Evolutionary conservation across 2,329 filamentous ascomycete species (phyloP), one percentile per base, ranked within the genome.

Genomic region (Ophiosphaerella herpotricha): DNA sequence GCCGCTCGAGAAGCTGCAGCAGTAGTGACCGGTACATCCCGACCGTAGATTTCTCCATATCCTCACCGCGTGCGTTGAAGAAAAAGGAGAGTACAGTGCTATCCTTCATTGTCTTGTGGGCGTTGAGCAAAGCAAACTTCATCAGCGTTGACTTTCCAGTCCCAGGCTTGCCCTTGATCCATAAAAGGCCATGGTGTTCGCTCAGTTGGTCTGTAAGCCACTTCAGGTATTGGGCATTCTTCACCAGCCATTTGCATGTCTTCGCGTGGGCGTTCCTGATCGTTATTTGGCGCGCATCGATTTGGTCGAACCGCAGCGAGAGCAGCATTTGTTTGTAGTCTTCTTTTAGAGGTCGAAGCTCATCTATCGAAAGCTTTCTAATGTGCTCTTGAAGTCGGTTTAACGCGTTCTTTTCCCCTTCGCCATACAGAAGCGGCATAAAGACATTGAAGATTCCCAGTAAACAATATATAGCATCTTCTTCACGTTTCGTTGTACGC

Each of bases 171-270:
- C 18, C 18, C 18, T 21, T 21, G 18, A 21, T 21, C 18, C 18
- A 21, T 21, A 21, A 21, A 21, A 21, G 18, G 18, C 18, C 18
- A 3, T 21, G 18, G 18, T 21, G 18, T 21, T 21, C 18, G 18
- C 18, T 21, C 18, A 21, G 18, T 3, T 21, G 18, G 18, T 21
- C 18, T 21, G 18, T 21, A 21, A 21, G 18, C 18, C 18, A 21
- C 18, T 21, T 21, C 18, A 4, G 18, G 18, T 21, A 21, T 21
- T 21, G 18, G 18, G 18, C 18, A 21, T 61, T 60, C 1, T 62
- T 45, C 1, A 75, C 49, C 0, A 79, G 58, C 77, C 76, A 79
- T 36, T 61, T 51, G 50, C 53, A 56, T 0, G 76, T 76, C 16
- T 60, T 64, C 0, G 50, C 48, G 46, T 77, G 61, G 0, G 76